A percentile compares a stretch with the other conserved stretches of the same genome.
Evolutionary conservation across 2,329 filamentous ascomycete genomes (phyloP).

Genomic region (Salinomyces thailandicus): DNA sequence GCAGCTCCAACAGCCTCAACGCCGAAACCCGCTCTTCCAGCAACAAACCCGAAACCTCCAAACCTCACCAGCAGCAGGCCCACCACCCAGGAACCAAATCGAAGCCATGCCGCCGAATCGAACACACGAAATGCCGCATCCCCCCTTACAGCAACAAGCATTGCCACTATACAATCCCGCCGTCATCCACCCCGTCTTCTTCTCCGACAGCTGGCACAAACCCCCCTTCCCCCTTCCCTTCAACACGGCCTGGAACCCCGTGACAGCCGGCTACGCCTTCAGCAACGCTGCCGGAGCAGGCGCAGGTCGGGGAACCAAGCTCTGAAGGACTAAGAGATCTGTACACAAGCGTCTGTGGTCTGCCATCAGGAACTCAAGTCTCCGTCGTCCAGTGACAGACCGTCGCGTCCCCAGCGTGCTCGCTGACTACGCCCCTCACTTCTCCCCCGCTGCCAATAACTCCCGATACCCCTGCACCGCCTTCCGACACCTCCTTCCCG

Average conservation of each 20-base stretch:
- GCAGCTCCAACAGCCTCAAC: conserved; percentile 8
- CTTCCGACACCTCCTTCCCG: too few species aligned
- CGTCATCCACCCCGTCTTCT: conserved; percentile 63
- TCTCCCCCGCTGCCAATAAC: too few species aligned
- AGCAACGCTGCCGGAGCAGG: conserved; percentile 7
- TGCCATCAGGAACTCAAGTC: too few species aligned
- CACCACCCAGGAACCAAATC: conserved; percentile 33
- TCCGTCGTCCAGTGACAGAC: not conserved
- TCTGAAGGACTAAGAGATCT: conserved; percentile 11
- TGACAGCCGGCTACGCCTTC: conserved; percentile 35
- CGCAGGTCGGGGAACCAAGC: conserved; percentile 18
- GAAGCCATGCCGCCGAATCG: conserved; percentile 37
- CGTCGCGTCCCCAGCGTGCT: too few species aligned
- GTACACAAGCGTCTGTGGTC: not conserved
- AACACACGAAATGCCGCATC: conserved; percentile 2
- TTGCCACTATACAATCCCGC: conserved; percentile 43
- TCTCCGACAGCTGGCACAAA: conserved; percentile 53
- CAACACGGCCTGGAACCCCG: conserved; percentile 31
- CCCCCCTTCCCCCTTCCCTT: conserved; percentile 38
- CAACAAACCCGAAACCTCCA: conserved; percentile 22
- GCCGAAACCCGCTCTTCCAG: conserved; percentile 13
- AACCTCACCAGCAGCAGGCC: conserved; percentile 6
- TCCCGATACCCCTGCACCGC: too few species aligned
- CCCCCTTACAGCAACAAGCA: not conserved
- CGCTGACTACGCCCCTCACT: too few species aligned